Evolutionary conservation across 164 flowering plant species (phyloP).

Genomic region (Malania oleifera): DNA sequence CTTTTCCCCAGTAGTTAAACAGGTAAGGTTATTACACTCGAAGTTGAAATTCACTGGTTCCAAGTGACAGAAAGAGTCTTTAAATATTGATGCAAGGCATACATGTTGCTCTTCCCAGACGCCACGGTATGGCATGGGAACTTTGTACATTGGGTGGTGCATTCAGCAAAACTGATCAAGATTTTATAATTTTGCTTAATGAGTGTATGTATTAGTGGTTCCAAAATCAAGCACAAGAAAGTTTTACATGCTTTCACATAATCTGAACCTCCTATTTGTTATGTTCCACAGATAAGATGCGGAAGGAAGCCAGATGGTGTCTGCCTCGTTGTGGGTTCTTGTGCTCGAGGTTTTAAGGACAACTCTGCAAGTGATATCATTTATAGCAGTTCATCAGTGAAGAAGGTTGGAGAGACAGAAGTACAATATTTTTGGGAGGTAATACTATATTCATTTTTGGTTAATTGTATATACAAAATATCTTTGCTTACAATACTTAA

Average conservation of each 20-base stretch:
- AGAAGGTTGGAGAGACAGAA: conserved; percentile 52
- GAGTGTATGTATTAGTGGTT: too few species aligned
- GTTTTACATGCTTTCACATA: neutral
- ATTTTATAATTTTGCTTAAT: too few species aligned
- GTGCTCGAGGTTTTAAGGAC: conserved; percentile 74
- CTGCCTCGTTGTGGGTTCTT: conserved; percentile 93
- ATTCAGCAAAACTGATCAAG: too few species aligned
- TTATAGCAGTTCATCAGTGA: conserved; percentile 63
- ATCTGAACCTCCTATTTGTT: neutral
- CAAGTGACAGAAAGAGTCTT: too few species aligned
- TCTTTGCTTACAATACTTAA: too few species aligned
- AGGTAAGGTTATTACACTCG: conserved; percentile 46
- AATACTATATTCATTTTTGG: neutral
- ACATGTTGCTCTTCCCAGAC: too few species aligned
- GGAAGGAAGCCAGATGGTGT: conserved; percentile 92
- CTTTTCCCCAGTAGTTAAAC: conserved; percentile 91
- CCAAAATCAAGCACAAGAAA: neutral
- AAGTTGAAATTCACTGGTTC: too few species aligned
- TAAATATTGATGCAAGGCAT: too few species aligned
- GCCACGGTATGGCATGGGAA: too few species aligned
- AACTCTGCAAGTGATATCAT: conserved; percentile 84
- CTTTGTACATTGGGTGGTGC: too few species aligned
- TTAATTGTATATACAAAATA: neutral
- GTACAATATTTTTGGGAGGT: conserved; percentile 97
- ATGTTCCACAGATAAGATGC: conserved; percentile 54